Evolutionary conservation across 2,329 filamentous ascomycete genomes (phyloP).

Genomic region (Fusarium pilosicola): DNA sequence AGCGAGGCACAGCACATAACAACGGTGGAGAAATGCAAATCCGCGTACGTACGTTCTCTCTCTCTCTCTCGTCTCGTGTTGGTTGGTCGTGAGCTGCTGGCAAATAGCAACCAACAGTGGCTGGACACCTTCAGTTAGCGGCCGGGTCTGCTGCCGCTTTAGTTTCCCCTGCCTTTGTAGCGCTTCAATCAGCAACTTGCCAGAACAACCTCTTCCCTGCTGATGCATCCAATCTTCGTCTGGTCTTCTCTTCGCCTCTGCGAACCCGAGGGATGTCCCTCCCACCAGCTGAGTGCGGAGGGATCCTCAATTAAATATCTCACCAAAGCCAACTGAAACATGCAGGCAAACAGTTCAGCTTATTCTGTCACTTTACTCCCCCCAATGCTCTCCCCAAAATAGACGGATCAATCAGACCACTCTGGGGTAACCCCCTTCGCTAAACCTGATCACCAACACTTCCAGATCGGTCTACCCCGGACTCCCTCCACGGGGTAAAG

Average conservation of each 20-base stretch:
- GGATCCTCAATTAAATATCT: background rate
- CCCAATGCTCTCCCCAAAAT: background rate
- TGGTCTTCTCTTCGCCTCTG: background rate
- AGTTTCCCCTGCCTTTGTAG: constrained; percentile 7
- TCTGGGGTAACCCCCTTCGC: constrained; percentile 17
- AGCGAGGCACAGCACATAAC: background rate
- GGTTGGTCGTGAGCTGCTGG: background rate
- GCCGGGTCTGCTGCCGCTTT: background rate
- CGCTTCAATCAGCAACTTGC: constrained; percentile 12
- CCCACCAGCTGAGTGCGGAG: background rate
- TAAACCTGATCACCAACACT: constrained; percentile 20
- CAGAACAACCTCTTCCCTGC: background rate
- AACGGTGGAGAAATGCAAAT: constrained; percentile 9
- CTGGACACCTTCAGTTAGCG: background rate
- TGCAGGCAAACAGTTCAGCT: background rate
- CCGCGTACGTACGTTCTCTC: background rate
- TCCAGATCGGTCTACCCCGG: constrained; percentile 21
- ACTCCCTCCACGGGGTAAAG: constrained; percentile 18
- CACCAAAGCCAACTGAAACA: background rate
- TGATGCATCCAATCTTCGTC: background rate
- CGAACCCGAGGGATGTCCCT: background rate
- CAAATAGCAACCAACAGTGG: background rate
- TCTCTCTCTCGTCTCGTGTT: background rate
- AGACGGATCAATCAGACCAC: constrained; percentile 11
- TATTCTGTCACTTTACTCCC: background rate